Evolutionary conservation across 208 protist genomes (phyloP), one percentile per base, ranked within the genome.

Genomic region (Leptomonas pyrrhocoris): DNA sequence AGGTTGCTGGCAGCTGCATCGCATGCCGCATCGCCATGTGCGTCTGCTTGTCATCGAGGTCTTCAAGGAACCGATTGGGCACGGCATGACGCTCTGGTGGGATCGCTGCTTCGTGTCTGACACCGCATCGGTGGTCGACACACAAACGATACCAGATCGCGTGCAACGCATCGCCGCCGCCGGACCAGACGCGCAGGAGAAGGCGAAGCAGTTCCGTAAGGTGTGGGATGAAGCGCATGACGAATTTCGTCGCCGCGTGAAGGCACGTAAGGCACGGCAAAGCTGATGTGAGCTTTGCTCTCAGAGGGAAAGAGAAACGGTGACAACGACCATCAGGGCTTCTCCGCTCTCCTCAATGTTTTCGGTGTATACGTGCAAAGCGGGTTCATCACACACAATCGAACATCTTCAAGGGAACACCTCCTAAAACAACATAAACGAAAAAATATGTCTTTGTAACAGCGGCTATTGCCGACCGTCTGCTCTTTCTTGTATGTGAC

Each of bases 1-100:
- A 27, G 85, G 86, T 4, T 95, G 90, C 38, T 95, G 90, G 87
- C 76, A 91, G 70, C 81, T 95, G 23, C 73, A 87, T 59, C 83
- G 78, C 1, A 76, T 93, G 50, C 76, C 76, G 0, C 73, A 40
- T 0, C 76, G 70, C 4, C 60, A 57, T 21, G 18, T 89, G 61
- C 84, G 90, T 8, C 64, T 95, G 6, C 66, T 95, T 19, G 77
- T 88, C 13, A 78, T 90, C 40, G 74, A 93, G 65, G 63, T 95
- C 5, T 83, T 88, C 38, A 95, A 95, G 61, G 81, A 85, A 42
- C 43, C 83, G 2, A 43, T 95, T 31, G 90, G 71, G 15, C 25
- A 80, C 18, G 85, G 87, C 25, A 74, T 90, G 73, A 77, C 64
- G 21, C 71, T 93, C 8, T 95, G 90, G 87, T 95, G 90, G 87